phyloP scores from a whole-genome alignment of 768 basidiomycete genomes.

The Lactarius sanguifluus region DNA sequence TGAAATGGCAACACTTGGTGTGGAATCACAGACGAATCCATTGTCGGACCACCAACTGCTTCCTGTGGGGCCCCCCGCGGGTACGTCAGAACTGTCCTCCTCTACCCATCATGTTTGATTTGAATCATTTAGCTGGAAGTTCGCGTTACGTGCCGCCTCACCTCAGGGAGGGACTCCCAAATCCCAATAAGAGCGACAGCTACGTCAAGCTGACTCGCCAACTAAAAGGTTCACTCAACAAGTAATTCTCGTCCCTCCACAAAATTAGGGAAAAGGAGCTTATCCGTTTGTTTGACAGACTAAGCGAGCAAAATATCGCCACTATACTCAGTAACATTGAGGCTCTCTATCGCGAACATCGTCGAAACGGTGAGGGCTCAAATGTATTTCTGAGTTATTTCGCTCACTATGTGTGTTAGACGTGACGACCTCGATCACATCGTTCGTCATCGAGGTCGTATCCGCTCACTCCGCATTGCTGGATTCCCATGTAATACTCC shows the following conservation, averaged over 20 bases:
- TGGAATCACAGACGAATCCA: conserved; percentile 13
- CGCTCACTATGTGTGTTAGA: conserved; percentile 40
- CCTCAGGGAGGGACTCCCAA: conserved; percentile 52
- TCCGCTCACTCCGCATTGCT: conserved; percentile 77
- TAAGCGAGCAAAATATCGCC: conserved; percentile 88
- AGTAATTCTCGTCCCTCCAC: conserved; percentile 44
- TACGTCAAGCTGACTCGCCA: conserved; percentile 64
- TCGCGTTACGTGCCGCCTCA: conserved; percentile 81
- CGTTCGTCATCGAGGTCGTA: conserved; percentile 74
- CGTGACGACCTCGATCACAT: conserved; percentile 76
- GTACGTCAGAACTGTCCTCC: neutral
- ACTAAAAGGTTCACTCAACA: conserved; percentile 85
- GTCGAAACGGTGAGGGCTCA: conserved; percentile 64
- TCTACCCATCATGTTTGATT: conserved; percentile 1
- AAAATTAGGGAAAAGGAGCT: neutral
- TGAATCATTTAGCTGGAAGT: conserved; percentile 32
- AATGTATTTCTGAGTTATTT: neutral
- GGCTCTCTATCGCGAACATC: conserved; percentile 69
- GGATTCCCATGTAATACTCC: conserved; percentile 86
- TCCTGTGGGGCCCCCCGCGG: conserved; percentile 7
- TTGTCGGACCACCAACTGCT: neutral
- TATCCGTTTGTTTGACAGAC: conserved; percentile 43
- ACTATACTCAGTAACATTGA: conserved; percentile 74
- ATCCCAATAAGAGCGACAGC: conserved; percentile 41
- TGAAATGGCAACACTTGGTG: conserved; percentile 32